These are phyloP conservation scores for Metschnikowia peoriensis DNA, from an alignment of 805 yeast species.

Conservation along the genomic window DNA sequence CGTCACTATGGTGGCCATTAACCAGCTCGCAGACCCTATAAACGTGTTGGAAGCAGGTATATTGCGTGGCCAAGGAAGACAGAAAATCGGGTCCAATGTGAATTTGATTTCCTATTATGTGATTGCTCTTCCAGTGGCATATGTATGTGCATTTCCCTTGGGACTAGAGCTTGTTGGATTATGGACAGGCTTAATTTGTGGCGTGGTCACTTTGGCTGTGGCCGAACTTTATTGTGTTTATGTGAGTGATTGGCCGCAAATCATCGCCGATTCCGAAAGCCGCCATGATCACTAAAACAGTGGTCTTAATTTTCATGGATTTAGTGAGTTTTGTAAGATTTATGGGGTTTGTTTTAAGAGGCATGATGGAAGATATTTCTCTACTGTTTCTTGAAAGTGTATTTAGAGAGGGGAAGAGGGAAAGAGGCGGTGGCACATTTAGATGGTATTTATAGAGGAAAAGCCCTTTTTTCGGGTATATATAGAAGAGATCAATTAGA, in stretches of 20 bases:
- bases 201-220: conserved; percentile 37
- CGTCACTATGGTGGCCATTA: conserved; percentile 56
- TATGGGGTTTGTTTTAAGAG: no score
- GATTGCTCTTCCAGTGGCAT: conserved; percentile 72
- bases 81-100: conserved; percentile 69
- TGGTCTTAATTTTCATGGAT: no score
- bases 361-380: no score
- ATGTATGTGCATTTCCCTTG: conserved; percentile 51
- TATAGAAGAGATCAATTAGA: no score
- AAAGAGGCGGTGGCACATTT: no score
- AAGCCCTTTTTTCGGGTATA: no score
- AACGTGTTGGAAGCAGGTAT: conserved; percentile 79
- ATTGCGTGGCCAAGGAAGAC: conserved; percentile 84
- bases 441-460: no score
- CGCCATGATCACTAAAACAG: conserved; percentile 32
- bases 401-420: no score
- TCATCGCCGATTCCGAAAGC: conserved; percentile 15
- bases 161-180: conserved; percentile 58
- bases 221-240: conserved; percentile 29
- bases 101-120: conserved; percentile 67
- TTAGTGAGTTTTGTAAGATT: no score
- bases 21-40: conserved; percentile 68
- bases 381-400: no score
- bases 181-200: conserved; percentile 63
- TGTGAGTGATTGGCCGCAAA: conserved; percentile 31